These are phyloP conservation scores for Chytriomyces hyalinus DNA, from an alignment of 192 early-diverging fungal species.

Conservation along the genomic window DNA sequence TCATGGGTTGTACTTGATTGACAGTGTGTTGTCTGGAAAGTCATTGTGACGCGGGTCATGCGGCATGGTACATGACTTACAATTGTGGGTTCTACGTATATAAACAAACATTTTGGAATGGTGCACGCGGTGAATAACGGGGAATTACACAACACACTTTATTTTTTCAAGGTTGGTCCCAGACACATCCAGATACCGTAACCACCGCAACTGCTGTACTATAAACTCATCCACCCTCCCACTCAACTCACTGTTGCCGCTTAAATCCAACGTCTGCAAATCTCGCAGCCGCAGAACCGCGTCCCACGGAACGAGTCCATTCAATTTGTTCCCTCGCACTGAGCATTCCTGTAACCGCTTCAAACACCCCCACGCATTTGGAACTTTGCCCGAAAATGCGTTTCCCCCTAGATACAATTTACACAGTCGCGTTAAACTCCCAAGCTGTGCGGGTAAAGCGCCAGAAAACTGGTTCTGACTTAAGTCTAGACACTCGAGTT, in stretches of 20 bases:
- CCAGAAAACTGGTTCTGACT: not conserved
- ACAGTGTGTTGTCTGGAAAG: not conserved
- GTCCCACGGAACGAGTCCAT: not conserved
- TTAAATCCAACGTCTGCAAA: not conserved
- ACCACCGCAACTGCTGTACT: not conserved
- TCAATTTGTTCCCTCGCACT: not conserved
- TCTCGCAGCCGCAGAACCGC: not conserved
- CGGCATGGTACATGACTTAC: no score
- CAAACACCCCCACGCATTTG: not conserved
- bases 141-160: no score
- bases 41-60: not conserved
- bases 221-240: not conserved
- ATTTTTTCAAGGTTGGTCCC: not conserved
- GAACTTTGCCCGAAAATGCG: not conserved
- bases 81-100: no score
- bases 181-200: not conserved
- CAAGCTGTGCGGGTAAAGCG: not conserved
- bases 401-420: not conserved
- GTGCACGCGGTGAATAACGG: no score
- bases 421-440: not conserved
- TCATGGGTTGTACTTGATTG: constrained; percentile 6
- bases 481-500: not conserved
- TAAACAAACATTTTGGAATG: no score
- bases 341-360: not conserved
- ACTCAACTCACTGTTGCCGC: not conserved